These are phyloP conservation scores for Neurospora tetraspora DNA, from an alignment of 495 filamentous ascomycete species.

Conservation along the genomic window DNA sequence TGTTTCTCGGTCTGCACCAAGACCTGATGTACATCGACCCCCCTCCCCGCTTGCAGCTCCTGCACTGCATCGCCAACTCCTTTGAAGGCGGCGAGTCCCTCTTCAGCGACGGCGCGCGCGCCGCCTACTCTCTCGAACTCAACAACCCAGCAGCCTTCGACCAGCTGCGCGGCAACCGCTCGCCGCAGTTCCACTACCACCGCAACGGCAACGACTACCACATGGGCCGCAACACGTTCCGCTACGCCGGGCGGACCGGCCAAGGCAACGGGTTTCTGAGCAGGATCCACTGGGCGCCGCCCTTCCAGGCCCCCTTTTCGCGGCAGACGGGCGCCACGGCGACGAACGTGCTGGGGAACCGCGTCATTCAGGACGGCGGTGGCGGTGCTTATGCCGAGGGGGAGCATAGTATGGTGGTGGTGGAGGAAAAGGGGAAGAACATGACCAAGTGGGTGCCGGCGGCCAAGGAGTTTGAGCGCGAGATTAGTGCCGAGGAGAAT, in stretches of 20 bases:
- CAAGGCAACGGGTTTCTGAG: conserved; percentile 2
- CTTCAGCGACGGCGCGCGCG: conserved; percentile 63
- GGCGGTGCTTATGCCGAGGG: background rate
- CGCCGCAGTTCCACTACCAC: conserved; percentile 58
- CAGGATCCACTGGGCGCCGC: conserved; percentile 56
- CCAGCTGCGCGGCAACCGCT: conserved; percentile 27
- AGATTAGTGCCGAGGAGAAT: conserved; percentile 37
- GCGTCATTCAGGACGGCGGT: background rate
- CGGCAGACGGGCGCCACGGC: background rate
- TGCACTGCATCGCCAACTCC: conserved; percentile 75
- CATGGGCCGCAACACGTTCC: conserved; percentile 34
- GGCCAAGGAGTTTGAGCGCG: conserved; percentile 31
- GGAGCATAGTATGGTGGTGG: background rate
- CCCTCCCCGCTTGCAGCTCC: conserved; percentile 69
- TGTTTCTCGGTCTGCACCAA: conserved; percentile 78
- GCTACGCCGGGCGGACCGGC: conserved; percentile 28
- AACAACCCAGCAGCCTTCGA: conserved; percentile 15
- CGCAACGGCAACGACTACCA: conserved; percentile 55
- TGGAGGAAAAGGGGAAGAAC: conserved; percentile 3
- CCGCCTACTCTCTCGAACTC: conserved; percentile 37
- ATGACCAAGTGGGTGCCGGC: conserved; percentile 28
- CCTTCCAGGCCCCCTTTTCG: conserved; percentile 22
- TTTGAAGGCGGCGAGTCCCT: conserved; percentile 70
- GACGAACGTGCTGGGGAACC: background rate
- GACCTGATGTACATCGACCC: conserved; percentile 81